Base-by-base conservation (phyloP, 2,329 filamentous ascomycete genomes). In the Coleophoma eucalyptorum region DNA sequence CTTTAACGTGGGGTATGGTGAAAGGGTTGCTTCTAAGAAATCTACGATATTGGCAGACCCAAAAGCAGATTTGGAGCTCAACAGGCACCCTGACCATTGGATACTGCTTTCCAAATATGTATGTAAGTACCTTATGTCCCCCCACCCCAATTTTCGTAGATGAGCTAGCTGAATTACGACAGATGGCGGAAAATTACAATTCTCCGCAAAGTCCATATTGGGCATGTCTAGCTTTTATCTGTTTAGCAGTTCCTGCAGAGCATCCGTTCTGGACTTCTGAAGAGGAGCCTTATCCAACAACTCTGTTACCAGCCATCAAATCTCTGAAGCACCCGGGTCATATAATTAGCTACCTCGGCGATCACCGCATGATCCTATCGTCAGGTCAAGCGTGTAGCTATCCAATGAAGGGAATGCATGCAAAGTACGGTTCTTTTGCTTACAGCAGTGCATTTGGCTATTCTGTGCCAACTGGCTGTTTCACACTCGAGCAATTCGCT, bases 381-480 rank as follows among this genome's bases (percentile, higher is more conserved):
- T 88, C 84, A 0, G 88, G 89, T 1, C 88, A 93, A 65, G 85
- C 84, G n/a, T 92, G 88, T 67, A 85, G 87, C 66, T 92, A 92
- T 64, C 85, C 88, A 0, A 85, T 92, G 74, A 89, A 89, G 67
- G 87, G 86, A 49, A 89, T 87, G 0, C 87, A 92, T 65, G 86
- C 88, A 54, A 92, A 92, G 63, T 92, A 92, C 66, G 88, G 88
- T 43, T 80, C 82, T 53, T 91, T 92, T 63, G 87, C 87, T 5
- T 92, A 92, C 69, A 87, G 83, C 62, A 84, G 85, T 48, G 80
- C 85, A 0, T 92, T 89, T 65, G 87, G 78, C 18, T 92, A 91
- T 69, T 89, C 84, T 0, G 88, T 91, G 0, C 87, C 88, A 0
- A 88, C 87, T 0, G 88, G 89, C 0, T 78, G 83, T 16, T 89